Percentiles rank a stretch among this genome's conserved stretches.
Evolutionary conservation across 2,329 filamentous ascomycete species (phyloP).

Genomic region (Diaporthe helianthi): DNA sequence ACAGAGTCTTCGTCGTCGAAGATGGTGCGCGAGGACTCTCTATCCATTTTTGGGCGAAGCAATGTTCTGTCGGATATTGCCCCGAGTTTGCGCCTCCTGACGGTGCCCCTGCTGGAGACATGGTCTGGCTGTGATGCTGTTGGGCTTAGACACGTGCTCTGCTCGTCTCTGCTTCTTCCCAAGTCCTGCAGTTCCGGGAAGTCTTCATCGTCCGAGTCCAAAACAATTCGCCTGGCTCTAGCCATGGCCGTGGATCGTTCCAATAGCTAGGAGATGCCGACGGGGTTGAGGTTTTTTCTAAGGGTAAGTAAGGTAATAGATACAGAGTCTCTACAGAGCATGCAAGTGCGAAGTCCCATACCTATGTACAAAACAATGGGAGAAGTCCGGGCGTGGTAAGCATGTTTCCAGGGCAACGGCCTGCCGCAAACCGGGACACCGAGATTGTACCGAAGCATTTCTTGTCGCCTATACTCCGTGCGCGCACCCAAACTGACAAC

Average conservation of each 20-base stretch:
- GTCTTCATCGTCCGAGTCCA: slow-evolving; percentile 50
- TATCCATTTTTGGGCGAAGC: slow-evolving; percentile 14
- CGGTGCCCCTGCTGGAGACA: neutral
- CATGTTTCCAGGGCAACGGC: slow-evolving; percentile 31
- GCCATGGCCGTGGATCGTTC: slow-evolving; percentile 7
- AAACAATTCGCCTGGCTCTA: slow-evolving; percentile 34
- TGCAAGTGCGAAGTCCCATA: neutral
- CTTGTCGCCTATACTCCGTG: too few relatives aligned
- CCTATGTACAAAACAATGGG: neutral
- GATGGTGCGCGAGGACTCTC: neutral
- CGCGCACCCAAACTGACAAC: too few relatives aligned
- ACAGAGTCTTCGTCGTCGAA: neutral
- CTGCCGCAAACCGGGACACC: neutral
- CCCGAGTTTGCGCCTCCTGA: slow-evolving; percentile 32
- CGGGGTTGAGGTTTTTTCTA: neutral
- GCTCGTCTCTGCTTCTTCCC: neutral
- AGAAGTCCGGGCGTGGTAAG: neutral
- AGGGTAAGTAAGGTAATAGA: too few relatives aligned
- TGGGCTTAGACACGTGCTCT: neutral
- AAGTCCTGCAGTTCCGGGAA: slow-evolving; percentile 49
- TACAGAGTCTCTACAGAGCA: neutral
- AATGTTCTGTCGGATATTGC: slow-evolving; percentile 19
- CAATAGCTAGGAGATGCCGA: neutral
- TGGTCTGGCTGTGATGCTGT: neutral
- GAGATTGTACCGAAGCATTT: neutral